These are phyloP conservation scores for Aspergillus vadensis DNA, from an alignment of 2,329 filamentous ascomycete species.

Conservation along the genomic window DNA sequence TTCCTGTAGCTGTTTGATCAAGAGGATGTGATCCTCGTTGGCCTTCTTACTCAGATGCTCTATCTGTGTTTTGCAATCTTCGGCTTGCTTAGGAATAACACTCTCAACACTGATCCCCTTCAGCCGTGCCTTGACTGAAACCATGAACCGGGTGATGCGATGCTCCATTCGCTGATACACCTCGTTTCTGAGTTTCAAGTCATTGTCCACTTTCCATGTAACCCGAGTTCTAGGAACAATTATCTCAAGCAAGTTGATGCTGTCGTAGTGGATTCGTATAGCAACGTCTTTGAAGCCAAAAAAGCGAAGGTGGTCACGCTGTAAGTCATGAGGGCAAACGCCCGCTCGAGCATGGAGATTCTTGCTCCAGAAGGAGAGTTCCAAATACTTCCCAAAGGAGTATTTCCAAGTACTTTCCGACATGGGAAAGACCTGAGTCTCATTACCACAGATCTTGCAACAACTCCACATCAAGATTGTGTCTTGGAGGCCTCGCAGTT, in stretches of 20 bases:
- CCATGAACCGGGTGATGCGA: slow-evolving; percentile 81
- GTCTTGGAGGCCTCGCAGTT: slow-evolving; percentile 66
- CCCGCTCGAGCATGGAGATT: slow-evolving; percentile 73
- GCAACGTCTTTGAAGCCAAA: slow-evolving; percentile 87
- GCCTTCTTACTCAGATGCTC: slow-evolving; percentile 76
- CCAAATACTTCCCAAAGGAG: slow-evolving; percentile 97
- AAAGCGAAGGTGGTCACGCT: slow-evolving; percentile 87
- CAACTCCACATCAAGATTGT: slow-evolving; percentile 97
- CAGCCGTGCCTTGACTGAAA: slow-evolving; percentile 79
- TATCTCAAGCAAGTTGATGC: slow-evolving; percentile 89
- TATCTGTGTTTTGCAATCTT: slow-evolving; percentile 78
- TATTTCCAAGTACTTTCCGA: slow-evolving; percentile 96
- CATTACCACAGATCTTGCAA: slow-evolving; percentile 87
- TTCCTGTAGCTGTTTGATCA: slow-evolving; percentile 78
- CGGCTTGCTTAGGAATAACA: slow-evolving; percentile 81
- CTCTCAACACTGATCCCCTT: slow-evolving; percentile 90
- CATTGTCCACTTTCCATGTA: slow-evolving; percentile 97
- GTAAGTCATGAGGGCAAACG: slow-evolving; percentile 86
- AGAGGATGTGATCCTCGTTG: slow-evolving; percentile 75
- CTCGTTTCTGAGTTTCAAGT: slow-evolving; percentile 89
- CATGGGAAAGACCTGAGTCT: slow-evolving; percentile 88
- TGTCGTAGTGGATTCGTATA: slow-evolving; percentile 87
- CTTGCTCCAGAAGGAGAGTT: slow-evolving; percentile 92
- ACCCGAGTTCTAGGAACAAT: slow-evolving; percentile 86
- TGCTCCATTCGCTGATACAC: slow-evolving; percentile 80